A percentile compares a stretch with the other conserved stretches of the same genome.
phyloP scores from a whole-genome alignment of 495 filamentous ascomycete species.

The Bombardia bombarda region DNA sequence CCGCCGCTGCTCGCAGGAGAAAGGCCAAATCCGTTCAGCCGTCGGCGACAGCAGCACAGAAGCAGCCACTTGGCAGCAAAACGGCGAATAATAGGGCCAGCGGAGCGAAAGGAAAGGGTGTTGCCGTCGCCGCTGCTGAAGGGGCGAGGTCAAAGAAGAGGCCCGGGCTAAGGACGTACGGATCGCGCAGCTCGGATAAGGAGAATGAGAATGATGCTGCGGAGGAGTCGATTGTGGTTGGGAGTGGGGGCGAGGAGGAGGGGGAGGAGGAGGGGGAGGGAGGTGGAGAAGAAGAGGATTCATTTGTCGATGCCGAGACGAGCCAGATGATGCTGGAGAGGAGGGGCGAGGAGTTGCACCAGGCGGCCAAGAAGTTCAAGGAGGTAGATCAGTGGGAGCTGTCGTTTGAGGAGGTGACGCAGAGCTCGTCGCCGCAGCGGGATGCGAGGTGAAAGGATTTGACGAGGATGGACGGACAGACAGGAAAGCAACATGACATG shows the following conservation, averaged over 20 bases:
- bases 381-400: conserved; percentile 44
- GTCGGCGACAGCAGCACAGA: too few species aligned
- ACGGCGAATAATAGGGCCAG: background rate
- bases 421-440: conserved; percentile 25
- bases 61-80: too few species aligned
- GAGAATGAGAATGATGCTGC: conserved; percentile 27
- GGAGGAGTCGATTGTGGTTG: conserved; percentile 14
- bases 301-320: conserved; percentile 13
- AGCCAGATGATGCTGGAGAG: conserved; percentile 22
- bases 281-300: conserved; percentile 14
- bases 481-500: too few species aligned
- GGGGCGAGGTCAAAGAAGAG: conserved; percentile 12
- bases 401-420: conserved; percentile 36
- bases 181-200: conserved; percentile 29
- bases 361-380: conserved; percentile 41
- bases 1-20: conserved; percentile 7
- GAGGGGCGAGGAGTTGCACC: conserved; percentile 34
- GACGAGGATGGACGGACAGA: too few species aligned
- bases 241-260: conserved; percentile 5
- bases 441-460: conserved; percentile 23
- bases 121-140: background rate
- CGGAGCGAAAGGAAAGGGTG: background rate
- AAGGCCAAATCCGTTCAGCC: background rate
- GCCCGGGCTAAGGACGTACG: conserved; percentile 23
- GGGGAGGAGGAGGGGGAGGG: conserved; percentile 8